Base-by-base conservation (phyloP, 2,329 filamentous ascomycete species). In the Colletotrichum australisinense region DNA sequence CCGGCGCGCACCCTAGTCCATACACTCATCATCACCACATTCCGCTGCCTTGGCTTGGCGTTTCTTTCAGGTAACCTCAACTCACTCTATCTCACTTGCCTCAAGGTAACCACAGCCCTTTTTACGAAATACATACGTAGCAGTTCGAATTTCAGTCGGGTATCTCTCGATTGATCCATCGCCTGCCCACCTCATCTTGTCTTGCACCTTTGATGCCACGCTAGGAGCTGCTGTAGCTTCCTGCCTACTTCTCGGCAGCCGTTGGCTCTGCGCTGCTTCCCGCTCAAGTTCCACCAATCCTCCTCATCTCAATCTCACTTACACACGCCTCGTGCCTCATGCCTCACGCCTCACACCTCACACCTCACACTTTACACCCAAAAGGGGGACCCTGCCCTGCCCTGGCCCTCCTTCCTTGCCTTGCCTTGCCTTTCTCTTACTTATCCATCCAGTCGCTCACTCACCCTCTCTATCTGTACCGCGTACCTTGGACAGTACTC, bases 211-310 rank as follows among this genome's bases (percentile, higher is more conserved):
- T 63, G 46, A 35, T 38, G 11, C 32, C 28, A 8, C 35, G 9
- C 16, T 30, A 30, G 46, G 19, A 55, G 30, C 49, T 55, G 22
- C 14, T 38, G 49, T 22, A 64, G 30, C 42, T 46, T 16, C 19
- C 49, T 24, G 14, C 35, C 12, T 16, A 42, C 24, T 28, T 28
- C 24, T n/a, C n/a, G 28, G 49, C 16, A 42, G 22, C 16, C 6
- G 14, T 65, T 49, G 24, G 14, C 30, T 7, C 22, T 55, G 5
- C 22, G 42, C 19, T 46, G 35, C 42, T n/a, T 46, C 42, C 42
- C 42, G 52, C 49, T 55, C 38, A 52, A 49, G 22, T 46, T 56
- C 35, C 63, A 63, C 60, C 60, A 26, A 62, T 49, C 62, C 67
- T 59, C 46, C 53, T 42, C 19, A 46, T 67, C 30, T 62, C 38